These are phyloP conservation scores for Strombidium stylifer DNA, from an alignment of 73 alveolate species.

Conservation along the genomic window DNA sequence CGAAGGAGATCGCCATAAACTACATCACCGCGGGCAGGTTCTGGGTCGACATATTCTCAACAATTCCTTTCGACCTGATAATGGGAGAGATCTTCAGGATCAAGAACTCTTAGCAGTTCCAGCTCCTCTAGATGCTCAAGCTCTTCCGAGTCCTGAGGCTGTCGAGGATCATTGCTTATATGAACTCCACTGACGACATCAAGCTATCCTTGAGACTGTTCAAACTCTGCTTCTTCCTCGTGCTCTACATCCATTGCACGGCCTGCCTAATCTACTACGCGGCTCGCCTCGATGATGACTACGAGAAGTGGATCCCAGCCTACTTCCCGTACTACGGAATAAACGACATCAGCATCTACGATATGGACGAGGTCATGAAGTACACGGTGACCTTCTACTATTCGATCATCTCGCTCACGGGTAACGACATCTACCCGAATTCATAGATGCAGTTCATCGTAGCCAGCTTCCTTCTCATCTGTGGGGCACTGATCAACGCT, in stretches of 20 bases:
- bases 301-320: too few relatives aligned
- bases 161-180: conserved; percentile 17
- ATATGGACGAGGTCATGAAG: too few relatives aligned
- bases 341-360: too few relatives aligned
- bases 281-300: too few relatives aligned
- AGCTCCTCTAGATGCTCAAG: conserved; percentile 18
- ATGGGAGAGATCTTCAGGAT: too few relatives aligned
- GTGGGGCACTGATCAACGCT: too few relatives aligned
- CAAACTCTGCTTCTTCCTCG: conserved; percentile 14
- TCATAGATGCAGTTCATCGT: too few relatives aligned
- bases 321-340: too few relatives aligned
- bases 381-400: too few relatives aligned
- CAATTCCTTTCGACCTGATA: conserved; percentile 17
- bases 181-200: conserved; percentile 14
- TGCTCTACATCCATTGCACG: conserved; percentile 26
- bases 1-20: conserved; percentile 44
- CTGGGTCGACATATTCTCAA: conserved; percentile 13
- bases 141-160: conserved; percentile 19
- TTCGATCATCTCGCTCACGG: too few relatives aligned
- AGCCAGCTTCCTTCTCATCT: too few relatives aligned
- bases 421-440: too few relatives aligned
- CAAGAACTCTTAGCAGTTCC: conserved; percentile 12
- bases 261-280: conserved; percentile 31
- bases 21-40: conserved; percentile 43
- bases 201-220: not conserved